Evolutionary conservation across 2,329 filamentous ascomycete genomes (phyloP), one percentile per base, ranked within the genome.

Genomic region (Colletotrichum tamarilloi): DNA sequence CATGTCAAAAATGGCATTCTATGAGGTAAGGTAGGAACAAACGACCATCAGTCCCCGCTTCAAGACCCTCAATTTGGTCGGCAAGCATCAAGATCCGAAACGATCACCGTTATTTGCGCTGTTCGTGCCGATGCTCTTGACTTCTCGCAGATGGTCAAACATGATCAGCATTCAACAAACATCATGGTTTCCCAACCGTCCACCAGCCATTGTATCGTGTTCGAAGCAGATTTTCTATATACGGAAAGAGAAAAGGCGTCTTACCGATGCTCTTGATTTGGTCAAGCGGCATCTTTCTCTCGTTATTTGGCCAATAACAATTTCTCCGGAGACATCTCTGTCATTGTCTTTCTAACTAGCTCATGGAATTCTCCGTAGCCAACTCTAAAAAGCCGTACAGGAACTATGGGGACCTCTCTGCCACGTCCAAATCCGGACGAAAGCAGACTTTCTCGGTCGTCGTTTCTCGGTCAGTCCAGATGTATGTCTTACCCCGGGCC

Each of bases 81-180:
- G 60, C 24, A 60, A 60, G 67, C 32, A 49, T 60, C 66, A 30
- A 14, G 55, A 49, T 64, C 30, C 24, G 32, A 22, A 26, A 69
- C 49, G 52, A 49, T 52, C 30, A 38, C 52, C 49, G 28, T 46
- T 35, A 12, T 64, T 55, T 30, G 28, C 58, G 42, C 19, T 55
- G 53, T 35, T 9, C n/a, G 63, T 63, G 38, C 30, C 24, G 24
- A 42, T 30, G 19, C 58, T 30, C 14, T 58, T n/a, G n/a, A 35
- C 32, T 56, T 53, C 24, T 24, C 35, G 30, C 46, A 42, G 38
- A 16, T 65, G 55, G 35, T 52, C 53, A 55, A 73, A 60, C 66
- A 70, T 65, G 70, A 73, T 73, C 66, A 60, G 56, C 66, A 60
- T 62, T 32, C 22, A 53, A 24, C 58, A 56, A 55, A 42, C 42